Conservation (phyloP, 2,329 filamentous ascomycete species). For the Pezicula radicicola region DNA sequence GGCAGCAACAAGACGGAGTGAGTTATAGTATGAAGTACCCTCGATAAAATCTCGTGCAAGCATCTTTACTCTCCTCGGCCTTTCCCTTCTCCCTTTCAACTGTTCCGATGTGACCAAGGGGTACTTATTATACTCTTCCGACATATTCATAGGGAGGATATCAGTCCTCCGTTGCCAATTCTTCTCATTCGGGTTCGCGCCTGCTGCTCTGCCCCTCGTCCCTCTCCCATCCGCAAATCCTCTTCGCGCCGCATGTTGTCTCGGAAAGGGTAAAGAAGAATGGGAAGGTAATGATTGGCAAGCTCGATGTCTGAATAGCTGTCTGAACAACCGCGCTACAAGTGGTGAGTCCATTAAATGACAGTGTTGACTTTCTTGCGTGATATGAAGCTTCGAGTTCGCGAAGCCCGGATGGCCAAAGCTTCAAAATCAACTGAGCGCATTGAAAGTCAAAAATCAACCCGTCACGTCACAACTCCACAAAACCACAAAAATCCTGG, state of each 20-base stretch:
- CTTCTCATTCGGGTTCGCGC: slow-evolving; percentile 50
- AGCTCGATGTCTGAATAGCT: slow-evolving; percentile 75
- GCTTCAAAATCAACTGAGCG: neutral
- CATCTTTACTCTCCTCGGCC: slow-evolving; percentile 92
- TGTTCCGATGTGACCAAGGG: slow-evolving; percentile 83
- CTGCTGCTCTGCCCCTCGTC: slow-evolving; percentile 11
- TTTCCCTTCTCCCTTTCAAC: slow-evolving; percentile 67
- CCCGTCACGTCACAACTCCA: neutral
- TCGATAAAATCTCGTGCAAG: slow-evolving; percentile 96
- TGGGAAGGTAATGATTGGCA: slow-evolving; percentile 52
- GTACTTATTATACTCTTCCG: slow-evolving; percentile 76
- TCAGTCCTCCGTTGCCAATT: slow-evolving; percentile 84
- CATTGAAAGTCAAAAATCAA: slow-evolving; percentile 1
- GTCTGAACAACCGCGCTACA: slow-evolving; percentile 75
- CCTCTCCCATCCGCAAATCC: slow-evolving; percentile 14
- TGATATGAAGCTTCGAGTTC: slow-evolving; percentile 4
- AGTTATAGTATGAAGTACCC: slow-evolving; percentile 46
- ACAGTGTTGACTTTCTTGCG: slow-evolving; percentile 14
- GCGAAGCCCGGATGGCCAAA: slow-evolving; percentile 9
- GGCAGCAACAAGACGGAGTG: neutral
- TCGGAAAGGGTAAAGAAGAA: slow-evolving; percentile 24
- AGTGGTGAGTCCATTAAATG: slow-evolving; percentile 75
- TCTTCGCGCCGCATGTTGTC: slow-evolving; percentile 36
- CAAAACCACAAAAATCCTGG: too few species aligned
- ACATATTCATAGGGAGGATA: slow-evolving; percentile 71